Percentiles rank a stretch among this genome's conserved stretches.
Evolutionary conservation across 805 yeast species (phyloP).

Genomic region (Scheffersomyces ergatensis): DNA sequence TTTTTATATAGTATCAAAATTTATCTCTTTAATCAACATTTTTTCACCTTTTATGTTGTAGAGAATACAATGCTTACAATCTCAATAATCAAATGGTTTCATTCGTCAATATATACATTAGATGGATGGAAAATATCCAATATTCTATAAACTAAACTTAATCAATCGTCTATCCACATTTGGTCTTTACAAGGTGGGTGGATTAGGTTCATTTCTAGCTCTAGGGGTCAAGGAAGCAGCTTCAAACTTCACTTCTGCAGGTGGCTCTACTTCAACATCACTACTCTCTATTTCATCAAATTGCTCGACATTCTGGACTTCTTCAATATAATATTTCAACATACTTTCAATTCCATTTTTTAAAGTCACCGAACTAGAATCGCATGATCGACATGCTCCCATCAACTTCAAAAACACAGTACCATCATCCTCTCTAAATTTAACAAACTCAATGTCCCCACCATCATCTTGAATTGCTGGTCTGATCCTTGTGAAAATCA

Average conservation of each 20-base stretch:
- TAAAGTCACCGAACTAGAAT: slow-evolving; percentile 61
- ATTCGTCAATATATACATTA: no score
- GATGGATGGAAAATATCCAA: no score
- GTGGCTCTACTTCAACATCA: slow-evolving; percentile 2
- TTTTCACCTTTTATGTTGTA: no score
- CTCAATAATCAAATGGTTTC: no score
- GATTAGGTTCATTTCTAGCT: slow-evolving; percentile 20
- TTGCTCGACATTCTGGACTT: slow-evolving; percentile 56
- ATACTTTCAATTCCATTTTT: slow-evolving; percentile 69
- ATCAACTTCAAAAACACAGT: slow-evolving; percentile 55
- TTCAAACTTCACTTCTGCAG: slow-evolving; percentile 6
- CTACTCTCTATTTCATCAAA: slow-evolving; percentile 38
- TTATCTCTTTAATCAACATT: no score
- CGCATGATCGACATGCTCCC: slow-evolving; percentile 77
- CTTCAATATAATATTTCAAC: slow-evolving; percentile 70
- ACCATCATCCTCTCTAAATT: slow-evolving; percentile 53
- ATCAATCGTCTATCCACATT: no score
- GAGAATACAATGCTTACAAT: no score
- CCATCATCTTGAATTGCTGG: slow-evolving; percentile 79
- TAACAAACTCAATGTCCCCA: slow-evolving; percentile 68
- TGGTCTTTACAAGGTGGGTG: slow-evolving; percentile 25
- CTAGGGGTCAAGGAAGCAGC: slow-evolving; percentile 19
- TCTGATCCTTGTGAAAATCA: slow-evolving; percentile 66
- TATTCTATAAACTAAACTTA: no score
- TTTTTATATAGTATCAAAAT: no score